Evolutionary conservation across 2,329 filamentous ascomycete species (phyloP).

Genomic region (Clonostachys rhizophaga): DNA sequence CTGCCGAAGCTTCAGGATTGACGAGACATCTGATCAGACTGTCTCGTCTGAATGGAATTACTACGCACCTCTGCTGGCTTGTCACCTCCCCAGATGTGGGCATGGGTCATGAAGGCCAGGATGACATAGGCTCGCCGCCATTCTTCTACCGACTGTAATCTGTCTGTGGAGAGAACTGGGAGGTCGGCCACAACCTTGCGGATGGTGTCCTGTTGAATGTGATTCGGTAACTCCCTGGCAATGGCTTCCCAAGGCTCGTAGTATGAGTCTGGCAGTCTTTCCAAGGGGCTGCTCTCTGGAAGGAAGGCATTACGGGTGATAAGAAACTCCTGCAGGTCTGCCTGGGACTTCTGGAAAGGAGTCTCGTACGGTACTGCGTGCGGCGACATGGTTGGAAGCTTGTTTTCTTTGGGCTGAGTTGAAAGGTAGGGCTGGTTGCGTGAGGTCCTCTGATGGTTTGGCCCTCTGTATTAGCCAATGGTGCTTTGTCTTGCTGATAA

Average conservation of each 20-base stretch:
- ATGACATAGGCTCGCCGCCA: constrained; percentile 80
- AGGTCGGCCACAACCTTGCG: constrained; percentile 59
- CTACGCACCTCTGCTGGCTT: constrained; percentile 61
- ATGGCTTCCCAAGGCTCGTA: constrained; percentile 78
- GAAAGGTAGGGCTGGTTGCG: too few species aligned
- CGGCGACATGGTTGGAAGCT: constrained; percentile 28
- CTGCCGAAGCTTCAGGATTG: too few species aligned
- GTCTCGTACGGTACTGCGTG: constrained; percentile 24
- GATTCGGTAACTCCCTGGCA: constrained; percentile 59
- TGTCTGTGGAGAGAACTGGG: constrained; percentile 64
- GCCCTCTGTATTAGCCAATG: too few species aligned
- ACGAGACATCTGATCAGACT: not conserved
- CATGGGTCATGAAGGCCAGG: constrained; percentile 75
- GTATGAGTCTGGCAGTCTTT: constrained; percentile 61
- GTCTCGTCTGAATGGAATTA: too few species aligned
- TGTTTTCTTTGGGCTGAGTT: not conserved
- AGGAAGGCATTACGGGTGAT: constrained; percentile 68
- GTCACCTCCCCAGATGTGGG: constrained; percentile 85
- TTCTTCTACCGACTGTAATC: constrained; percentile 61
- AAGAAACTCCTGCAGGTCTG: constrained; percentile 25
- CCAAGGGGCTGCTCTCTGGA: constrained; percentile 63
- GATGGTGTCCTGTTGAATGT: constrained; percentile 62
- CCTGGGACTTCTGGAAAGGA: constrained; percentile 7
- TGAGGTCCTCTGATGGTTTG: too few species aligned
- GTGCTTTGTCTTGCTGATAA: too few species aligned